Evolutionary conservation across 2,329 filamentous ascomycete species (phyloP).

Genomic region (Bipolaris oryzae): DNA sequence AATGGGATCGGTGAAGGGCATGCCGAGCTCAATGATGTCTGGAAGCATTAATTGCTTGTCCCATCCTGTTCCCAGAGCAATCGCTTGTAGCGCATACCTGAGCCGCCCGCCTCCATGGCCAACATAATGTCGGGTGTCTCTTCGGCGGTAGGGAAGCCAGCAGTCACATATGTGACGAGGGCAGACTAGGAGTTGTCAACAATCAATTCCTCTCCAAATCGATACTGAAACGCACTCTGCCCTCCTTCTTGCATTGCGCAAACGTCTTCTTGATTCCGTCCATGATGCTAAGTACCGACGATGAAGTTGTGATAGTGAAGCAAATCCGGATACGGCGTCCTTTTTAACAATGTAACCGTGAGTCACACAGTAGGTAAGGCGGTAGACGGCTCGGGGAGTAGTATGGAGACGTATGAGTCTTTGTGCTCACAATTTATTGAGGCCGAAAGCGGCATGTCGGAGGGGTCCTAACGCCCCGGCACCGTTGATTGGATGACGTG

Average conservation of each 20-base stretch:
- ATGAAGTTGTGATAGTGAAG: not conserved
- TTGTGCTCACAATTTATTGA: slow-evolving; percentile 28
- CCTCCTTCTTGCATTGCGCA: slow-evolving; percentile 58
- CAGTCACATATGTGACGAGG: slow-evolving; percentile 94
- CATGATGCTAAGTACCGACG: slow-evolving; percentile 39
- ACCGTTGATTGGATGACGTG: slow-evolving; percentile 1
- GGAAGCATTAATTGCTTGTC: slow-evolving; percentile 24
- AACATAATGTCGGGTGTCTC: slow-evolving; percentile 84
- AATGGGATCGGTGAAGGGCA: slow-evolving; percentile 97
- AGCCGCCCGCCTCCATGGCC: slow-evolving; percentile 88
- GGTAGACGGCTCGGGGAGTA: slow-evolving; percentile 8
- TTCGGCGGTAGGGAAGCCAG: slow-evolving; percentile 83
- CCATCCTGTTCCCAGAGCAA: not conserved
- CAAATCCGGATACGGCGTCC: slow-evolving; percentile 3
- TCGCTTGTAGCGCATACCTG: slow-evolving; percentile 63
- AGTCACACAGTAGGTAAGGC: slow-evolving; percentile 22
- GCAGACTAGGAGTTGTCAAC: slow-evolving; percentile 64
- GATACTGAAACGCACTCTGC: slow-evolving; percentile 43
- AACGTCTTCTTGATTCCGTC: slow-evolving; percentile 58
- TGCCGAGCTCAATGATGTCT: slow-evolving; percentile 95
- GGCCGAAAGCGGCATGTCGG: slow-evolving; percentile 25
- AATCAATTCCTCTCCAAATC: not conserved
- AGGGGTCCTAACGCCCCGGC: not conserved
- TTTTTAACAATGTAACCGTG: slow-evolving; percentile 16
- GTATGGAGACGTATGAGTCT: slow-evolving; percentile 24